These are phyloP conservation scores for Neotropicomus parvogracilis DNA, from an alignment of 1,284 basidiomycete genomes.

Conservation along the genomic window DNA sequence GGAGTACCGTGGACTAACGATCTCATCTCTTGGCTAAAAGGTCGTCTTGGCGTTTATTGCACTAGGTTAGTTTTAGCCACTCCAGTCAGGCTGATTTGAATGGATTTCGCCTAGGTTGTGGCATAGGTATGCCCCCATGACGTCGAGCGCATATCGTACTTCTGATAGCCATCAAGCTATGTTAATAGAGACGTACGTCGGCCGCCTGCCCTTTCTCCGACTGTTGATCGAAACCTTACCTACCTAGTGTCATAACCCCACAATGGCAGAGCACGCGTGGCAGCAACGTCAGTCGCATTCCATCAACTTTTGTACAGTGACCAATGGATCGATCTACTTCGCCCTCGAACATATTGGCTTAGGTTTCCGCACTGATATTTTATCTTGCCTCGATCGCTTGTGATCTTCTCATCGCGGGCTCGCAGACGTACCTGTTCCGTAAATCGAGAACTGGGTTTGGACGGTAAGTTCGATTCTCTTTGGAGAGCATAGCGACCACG, in stretches of 20 bases:
- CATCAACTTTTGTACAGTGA: background rate
- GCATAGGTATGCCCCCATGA: slow-evolving; percentile 23
- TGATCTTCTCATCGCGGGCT: slow-evolving; percentile 32
- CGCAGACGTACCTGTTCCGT: slow-evolving; percentile 31
- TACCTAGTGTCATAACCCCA: slow-evolving; percentile 22
- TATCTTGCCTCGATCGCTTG: slow-evolving; percentile 31
- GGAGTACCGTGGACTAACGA: background rate
- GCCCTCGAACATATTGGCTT: background rate
- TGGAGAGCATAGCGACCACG: background rate
- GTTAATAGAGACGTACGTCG: slow-evolving; percentile 28
- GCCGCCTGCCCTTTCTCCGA: background rate
- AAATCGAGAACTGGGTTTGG: slow-evolving; percentile 33
- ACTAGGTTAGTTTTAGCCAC: slow-evolving; percentile 21
- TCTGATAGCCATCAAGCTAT: slow-evolving; percentile 16
- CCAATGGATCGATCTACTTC: background rate
- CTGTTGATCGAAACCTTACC: background rate
- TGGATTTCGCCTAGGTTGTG: slow-evolving; percentile 18
- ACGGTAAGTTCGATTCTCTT: slow-evolving; percentile 19
- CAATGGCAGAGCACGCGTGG: slow-evolving; percentile 27
- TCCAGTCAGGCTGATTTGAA: background rate
- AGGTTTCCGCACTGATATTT: slow-evolving; percentile 32
- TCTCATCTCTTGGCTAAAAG: slow-evolving; percentile 10
- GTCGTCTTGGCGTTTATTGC: slow-evolving; percentile 30
- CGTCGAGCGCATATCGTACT: slow-evolving; percentile 1
- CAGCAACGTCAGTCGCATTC: slow-evolving; percentile 25